phyloP scores from a whole-genome alignment of 2,329 filamentous ascomycete genomes.

The Colletotrichum lini region DNA sequence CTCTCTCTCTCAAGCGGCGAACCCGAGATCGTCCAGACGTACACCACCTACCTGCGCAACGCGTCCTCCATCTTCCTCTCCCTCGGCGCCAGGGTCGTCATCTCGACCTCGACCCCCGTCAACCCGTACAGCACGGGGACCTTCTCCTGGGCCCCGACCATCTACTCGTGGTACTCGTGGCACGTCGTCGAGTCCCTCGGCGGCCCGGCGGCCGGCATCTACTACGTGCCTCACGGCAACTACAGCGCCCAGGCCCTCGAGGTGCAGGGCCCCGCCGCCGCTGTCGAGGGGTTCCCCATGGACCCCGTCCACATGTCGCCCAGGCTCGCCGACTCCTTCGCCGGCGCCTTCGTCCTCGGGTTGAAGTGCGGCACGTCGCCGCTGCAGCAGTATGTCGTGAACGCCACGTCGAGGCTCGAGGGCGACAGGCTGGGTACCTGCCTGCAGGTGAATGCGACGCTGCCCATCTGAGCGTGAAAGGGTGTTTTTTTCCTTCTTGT shows the following conservation, averaged over 20 bases:
- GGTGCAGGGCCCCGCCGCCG: constrained; percentile 62
- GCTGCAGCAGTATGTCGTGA: constrained; percentile 34
- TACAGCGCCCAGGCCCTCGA: constrained; percentile 69
- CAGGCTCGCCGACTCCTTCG: constrained; percentile 67
- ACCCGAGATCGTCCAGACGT: constrained; percentile 71
- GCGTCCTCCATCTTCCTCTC: constrained; percentile 67
- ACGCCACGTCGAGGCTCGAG: constrained; percentile 33
- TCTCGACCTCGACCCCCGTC: constrained; percentile 68
- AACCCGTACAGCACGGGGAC: constrained; percentile 73
- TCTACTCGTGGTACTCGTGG: constrained; percentile 69
- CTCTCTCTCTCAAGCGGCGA: constrained; percentile 19
- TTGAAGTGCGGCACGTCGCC: constrained; percentile 31
- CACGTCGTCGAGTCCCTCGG: constrained; percentile 46
- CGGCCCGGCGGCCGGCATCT: constrained; percentile 57
- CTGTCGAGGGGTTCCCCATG: constrained; percentile 69
- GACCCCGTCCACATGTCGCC: constrained; percentile 76
- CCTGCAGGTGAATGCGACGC: constrained; percentile 26
- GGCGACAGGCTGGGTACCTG: constrained; percentile 14
- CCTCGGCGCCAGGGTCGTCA: constrained; percentile 73
- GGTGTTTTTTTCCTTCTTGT: too few species aligned
- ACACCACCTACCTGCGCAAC: constrained; percentile 71
- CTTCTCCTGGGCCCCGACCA: constrained; percentile 62
- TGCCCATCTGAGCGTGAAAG: constrained; percentile 19
- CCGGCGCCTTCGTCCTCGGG: constrained; percentile 67
- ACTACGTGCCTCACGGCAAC: constrained; percentile 71